Percentiles rank a stretch among this genome's conserved stretches.
Evolutionary conservation across 2,329 filamentous ascomycete genomes (phyloP).

Genomic region (Colletotrichum agaves): DNA sequence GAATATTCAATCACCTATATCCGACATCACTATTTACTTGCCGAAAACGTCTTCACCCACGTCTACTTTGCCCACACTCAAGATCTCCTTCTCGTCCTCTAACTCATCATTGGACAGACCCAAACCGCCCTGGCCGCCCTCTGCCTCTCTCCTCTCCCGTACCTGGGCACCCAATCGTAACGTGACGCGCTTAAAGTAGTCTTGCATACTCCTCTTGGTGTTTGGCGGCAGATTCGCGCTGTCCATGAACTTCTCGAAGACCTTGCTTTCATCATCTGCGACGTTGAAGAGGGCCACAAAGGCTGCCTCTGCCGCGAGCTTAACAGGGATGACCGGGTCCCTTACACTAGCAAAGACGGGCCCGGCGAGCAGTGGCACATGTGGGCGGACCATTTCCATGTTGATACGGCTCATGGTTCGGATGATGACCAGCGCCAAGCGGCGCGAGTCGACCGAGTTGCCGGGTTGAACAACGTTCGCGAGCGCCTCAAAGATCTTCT

Average conservation of each 20-base stretch:
- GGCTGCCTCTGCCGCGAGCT: conserved; percentile 92
- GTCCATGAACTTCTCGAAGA: conserved; percentile 92
- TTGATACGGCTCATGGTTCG: conserved; percentile 85
- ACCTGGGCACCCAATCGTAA: conserved; percentile 86
- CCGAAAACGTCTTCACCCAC: conserved; percentile 70
- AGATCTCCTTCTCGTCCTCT: conserved; percentile 95
- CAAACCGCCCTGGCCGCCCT: conserved; percentile 87
- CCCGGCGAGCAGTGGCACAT: conserved; percentile 81
- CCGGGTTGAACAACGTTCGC: conserved; percentile 81
- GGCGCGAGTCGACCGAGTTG: conserved; percentile 82
- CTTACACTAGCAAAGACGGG: conserved; percentile 91
- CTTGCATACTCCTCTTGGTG: conserved; percentile 88
- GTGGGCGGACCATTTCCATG: conserved; percentile 83
- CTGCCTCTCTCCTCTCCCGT: conserved; percentile 88
- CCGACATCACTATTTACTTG: conserved; percentile 41
- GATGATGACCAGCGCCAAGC: conserved; percentile 86
- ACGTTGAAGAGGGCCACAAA: conserved; percentile 93
- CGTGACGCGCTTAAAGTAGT: conserved; percentile 97
- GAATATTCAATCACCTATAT: conserved; percentile 20
- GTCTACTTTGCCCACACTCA: conserved; percentile 93
- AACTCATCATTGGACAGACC: conserved; percentile 90
- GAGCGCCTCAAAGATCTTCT: conserved; percentile 82
- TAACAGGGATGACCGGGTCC: conserved; percentile 93
- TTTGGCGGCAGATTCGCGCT: conserved; percentile 74
- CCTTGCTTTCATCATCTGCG: conserved; percentile 83